These are phyloP conservation scores for Diplodia scrobiculata DNA, from an alignment of 2,329 filamentous ascomycete species.

Conservation along the genomic window DNA sequence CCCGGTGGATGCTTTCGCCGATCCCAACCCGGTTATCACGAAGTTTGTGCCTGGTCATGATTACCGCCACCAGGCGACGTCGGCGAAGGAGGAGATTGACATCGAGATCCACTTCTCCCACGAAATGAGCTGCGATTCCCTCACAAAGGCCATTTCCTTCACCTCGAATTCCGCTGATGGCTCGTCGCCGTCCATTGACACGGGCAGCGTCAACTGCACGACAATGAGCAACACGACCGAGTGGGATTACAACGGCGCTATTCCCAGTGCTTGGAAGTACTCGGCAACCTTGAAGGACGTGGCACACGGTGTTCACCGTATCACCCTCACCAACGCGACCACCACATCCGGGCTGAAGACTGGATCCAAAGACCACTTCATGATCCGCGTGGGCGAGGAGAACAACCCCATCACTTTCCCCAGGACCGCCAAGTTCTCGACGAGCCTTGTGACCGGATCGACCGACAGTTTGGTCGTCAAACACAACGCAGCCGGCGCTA, in stretches of 20 bases:
- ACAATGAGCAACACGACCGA: slow-evolving; percentile 37
- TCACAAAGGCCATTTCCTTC: slow-evolving; percentile 55
- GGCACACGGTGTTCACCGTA: slow-evolving; percentile 61
- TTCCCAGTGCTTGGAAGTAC: slow-evolving; percentile 59
- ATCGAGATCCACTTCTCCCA: slow-evolving; percentile 62
- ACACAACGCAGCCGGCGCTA: slow-evolving; percentile 64
- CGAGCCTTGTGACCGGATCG: slow-evolving; percentile 52
- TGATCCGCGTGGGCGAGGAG: slow-evolving; percentile 60
- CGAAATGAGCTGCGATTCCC: slow-evolving; percentile 62
- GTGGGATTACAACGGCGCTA: slow-evolving; percentile 53
- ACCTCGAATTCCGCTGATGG: slow-evolving; percentile 57
- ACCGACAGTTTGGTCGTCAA: slow-evolving; percentile 50
- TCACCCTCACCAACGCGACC: slow-evolving; percentile 60
- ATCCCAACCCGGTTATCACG: slow-evolving; percentile 61
- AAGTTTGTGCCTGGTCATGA: slow-evolving; percentile 65
- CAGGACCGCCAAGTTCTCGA: slow-evolving; percentile 60
- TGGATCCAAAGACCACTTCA: slow-evolving; percentile 60
- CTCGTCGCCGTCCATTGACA: slow-evolving; percentile 49
- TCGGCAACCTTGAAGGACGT: slow-evolving; percentile 58
- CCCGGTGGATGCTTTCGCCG: slow-evolving; percentile 53
- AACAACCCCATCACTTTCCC: slow-evolving; percentile 65
- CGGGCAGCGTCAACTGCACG: slow-evolving; percentile 51
- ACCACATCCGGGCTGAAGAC: slow-evolving; percentile 41
- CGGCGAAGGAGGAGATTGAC: slow-evolving; percentile 50
- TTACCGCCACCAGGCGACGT: slow-evolving; percentile 55